phyloP scores from a whole-genome alignment of 208 protist species.

The Acanthamoeba healyi region DNA sequence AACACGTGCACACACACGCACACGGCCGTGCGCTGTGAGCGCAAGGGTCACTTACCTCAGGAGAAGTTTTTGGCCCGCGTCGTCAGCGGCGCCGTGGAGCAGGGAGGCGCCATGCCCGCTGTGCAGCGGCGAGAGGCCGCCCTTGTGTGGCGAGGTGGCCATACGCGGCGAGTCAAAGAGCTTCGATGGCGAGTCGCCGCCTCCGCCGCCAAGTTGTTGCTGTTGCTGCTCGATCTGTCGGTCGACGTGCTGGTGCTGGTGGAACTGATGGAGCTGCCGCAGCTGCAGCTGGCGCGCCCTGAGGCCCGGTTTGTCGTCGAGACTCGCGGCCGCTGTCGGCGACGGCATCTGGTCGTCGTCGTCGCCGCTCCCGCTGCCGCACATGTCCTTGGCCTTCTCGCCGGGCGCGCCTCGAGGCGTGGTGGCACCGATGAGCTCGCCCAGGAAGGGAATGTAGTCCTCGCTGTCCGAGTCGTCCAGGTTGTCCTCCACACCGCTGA shows the following conservation, averaged over 20 bases:
- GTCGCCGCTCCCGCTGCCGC: not conserved
- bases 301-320: not conserved
- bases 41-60: not conserved
- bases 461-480: slow-evolving; percentile 67
- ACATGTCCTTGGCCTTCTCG: not conserved
- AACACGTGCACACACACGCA: not conserved
- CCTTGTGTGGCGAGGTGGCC: not conserved
- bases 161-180: slow-evolving; percentile 1
- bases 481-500: slow-evolving; percentile 55
- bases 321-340: not conserved
- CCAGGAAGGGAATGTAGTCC: slow-evolving; percentile 59
- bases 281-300: not conserved
- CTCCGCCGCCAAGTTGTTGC: not conserved
- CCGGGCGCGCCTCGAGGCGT: not conserved
- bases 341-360: not conserved
- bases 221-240: not conserved
- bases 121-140: not conserved
- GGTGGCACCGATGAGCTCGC: slow-evolving; percentile 19
- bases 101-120: not conserved
- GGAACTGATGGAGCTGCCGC: slow-evolving; percentile 20
- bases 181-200: not conserved
- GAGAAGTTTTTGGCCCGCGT: slow-evolving; percentile 30
- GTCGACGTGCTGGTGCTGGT: slow-evolving; percentile 3
- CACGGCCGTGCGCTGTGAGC: not conserved
- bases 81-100: not conserved